A percentile compares a stretch with the other conserved stretches of the same genome.
phyloP scores from a whole-genome alignment of 805 yeast genomes.

The Saturnispora mendoncae region DNA sequence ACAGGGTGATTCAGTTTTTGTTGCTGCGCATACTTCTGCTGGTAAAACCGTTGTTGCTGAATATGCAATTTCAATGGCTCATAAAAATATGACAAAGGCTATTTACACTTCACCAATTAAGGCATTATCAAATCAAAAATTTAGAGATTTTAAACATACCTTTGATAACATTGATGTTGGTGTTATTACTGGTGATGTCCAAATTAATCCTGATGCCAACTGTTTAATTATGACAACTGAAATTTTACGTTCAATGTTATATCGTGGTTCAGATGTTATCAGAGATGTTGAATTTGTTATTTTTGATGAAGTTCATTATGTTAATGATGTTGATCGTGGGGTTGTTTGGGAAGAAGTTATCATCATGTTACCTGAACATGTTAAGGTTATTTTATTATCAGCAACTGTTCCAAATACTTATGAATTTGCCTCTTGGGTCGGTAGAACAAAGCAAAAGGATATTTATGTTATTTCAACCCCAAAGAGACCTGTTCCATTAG shows the following conservation, averaged over 20 bases:
- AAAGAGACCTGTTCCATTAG: slow-evolving; percentile 93
- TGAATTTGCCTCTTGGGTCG: slow-evolving; percentile 98
- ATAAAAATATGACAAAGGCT: slow-evolving; percentile 91
- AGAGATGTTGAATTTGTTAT: slow-evolving; percentile 99
- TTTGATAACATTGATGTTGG: slow-evolving; percentile 90
- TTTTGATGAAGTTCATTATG: slow-evolving; percentile 96
- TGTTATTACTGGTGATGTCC: slow-evolving; percentile 97
- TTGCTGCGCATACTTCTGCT: slow-evolving; percentile 98
- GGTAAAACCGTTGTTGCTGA: slow-evolving; percentile 98
- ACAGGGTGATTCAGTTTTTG: slow-evolving; percentile 97
- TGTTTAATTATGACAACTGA: slow-evolving; percentile 99
- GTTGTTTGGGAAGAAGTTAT: slow-evolving; percentile 99
- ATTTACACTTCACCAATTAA: slow-evolving; percentile 95
- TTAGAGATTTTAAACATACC: slow-evolving; percentile 87
- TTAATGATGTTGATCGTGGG: slow-evolving; percentile 97
- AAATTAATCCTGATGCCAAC: slow-evolving; percentile 96
- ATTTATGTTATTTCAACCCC: slow-evolving; percentile 95
- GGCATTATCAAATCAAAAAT: slow-evolving; percentile 90
- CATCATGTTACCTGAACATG: slow-evolving; percentile 90
- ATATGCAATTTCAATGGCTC: slow-evolving; percentile 95
- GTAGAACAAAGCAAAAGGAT: slow-evolving; percentile 91
- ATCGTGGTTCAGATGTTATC: slow-evolving; percentile 96
- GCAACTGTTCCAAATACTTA: slow-evolving; percentile 98
- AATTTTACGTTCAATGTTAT: slow-evolving; percentile 91
- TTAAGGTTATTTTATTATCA: slow-evolving; percentile 84